Conservation (phyloP, 371 early-diverging fungal genomes). For the Capillidium rhysosporum region DNA sequence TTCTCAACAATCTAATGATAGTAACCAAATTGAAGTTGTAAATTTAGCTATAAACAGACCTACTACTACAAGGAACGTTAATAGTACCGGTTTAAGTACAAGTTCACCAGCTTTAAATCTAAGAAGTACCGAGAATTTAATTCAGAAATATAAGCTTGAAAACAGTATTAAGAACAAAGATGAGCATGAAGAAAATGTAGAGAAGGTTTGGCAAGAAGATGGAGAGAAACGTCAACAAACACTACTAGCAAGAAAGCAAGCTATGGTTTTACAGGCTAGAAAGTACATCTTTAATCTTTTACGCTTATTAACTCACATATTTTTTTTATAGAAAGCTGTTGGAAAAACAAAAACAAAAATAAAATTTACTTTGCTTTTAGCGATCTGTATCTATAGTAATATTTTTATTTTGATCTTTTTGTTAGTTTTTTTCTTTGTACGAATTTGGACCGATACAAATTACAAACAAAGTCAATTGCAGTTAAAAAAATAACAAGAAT, state of each 20-base stretch:
- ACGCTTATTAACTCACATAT: background rate
- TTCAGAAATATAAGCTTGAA: constrained; percentile 7
- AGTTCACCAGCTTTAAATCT: constrained; percentile 13
- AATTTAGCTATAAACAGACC: constrained; percentile 12
- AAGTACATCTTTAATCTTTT: constrained; percentile 21
- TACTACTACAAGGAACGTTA: constrained; percentile 12
- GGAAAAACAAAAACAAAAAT: constrained; percentile 15
- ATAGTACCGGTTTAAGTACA: constrained; percentile 9
- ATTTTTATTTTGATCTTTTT: too few relatives aligned
- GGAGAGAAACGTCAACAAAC: constrained; percentile 52
- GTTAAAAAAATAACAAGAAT: too few relatives aligned
- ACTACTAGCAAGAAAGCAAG: constrained; percentile 60
- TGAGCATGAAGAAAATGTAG: constrained; percentile 26
- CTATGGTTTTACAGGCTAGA: constrained; percentile 72
- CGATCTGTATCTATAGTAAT: too few relatives aligned
- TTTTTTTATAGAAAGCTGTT: constrained; percentile 14
- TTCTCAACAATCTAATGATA: constrained; percentile 8
- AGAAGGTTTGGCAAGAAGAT: constrained; percentile 56
- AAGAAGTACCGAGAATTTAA: too few relatives aligned
- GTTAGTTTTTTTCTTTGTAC: too few relatives aligned
- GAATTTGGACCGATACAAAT: too few relatives aligned
- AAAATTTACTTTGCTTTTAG: background rate
- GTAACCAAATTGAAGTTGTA: constrained; percentile 9
- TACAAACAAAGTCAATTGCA: too few relatives aligned
- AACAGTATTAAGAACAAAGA: constrained; percentile 20